Evolutionary conservation across 2,329 filamentous ascomycete species (phyloP), one percentile per base, ranked within the genome.

Genomic region (Beauveria sp.): DNA sequence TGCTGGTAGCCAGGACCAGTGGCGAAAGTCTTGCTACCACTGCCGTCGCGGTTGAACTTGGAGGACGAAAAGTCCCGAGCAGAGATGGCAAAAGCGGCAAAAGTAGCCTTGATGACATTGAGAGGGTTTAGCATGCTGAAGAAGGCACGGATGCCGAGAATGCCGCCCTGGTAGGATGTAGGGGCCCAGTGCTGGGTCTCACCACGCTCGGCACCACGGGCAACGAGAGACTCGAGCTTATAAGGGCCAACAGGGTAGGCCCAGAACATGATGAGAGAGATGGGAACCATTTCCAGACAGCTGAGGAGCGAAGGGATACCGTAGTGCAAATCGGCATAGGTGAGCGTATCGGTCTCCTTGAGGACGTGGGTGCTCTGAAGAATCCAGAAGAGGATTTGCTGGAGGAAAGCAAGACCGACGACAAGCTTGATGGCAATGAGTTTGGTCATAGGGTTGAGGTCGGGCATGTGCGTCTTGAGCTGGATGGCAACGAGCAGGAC

Each of bases 341-440:
- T 68, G 59, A 68, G 60, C 3, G 52, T 66, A 5, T 57, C 42
- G 7, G 62, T 70, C 1, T 65, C 63, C 26, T 64, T 63, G 20
- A 70, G 57, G 7, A 42, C 57, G 2, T 63, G 62, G 22, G 62
- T 64, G 47, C 63, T 65, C 40, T 62, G 62, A 3, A 70, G 63
- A 20, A 70, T 63, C 68, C 64, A 69, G 57, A 68, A 70, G 54
- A 70, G 55, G 46, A 70, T 65, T 65, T 69, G 45, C 26, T 67
- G 63, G 5, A 67, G 42, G 16, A 67, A 67, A 6, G 64, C 62
- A 16, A 67, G 56, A 20, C 60, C 55, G 18, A 73, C 67, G n/a
- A 72, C 63, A 5, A 70, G 62, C 63, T 63, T 63, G 16, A 63
- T 59, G 56, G 61, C 61, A 10, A 63, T 42, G 57, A 63, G 61